Conservation (phyloP, 2,329 filamentous ascomycete genomes). For the Cladosporium sp. region DNA sequence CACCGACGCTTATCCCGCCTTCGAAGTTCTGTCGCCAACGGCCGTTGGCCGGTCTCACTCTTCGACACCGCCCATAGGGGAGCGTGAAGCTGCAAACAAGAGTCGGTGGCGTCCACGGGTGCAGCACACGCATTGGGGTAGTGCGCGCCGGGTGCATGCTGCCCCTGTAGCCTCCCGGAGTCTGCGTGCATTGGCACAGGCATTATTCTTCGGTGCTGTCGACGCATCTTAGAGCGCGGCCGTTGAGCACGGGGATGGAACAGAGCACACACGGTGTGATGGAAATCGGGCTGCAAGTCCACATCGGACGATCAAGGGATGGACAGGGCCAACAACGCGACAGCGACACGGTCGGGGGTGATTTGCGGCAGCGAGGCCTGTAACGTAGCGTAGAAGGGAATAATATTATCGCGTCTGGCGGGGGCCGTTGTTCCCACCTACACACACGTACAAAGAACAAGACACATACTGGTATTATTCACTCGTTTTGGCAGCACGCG, state of each 20-base stretch:
- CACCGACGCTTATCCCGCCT: not conserved
- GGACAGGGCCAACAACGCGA: not conserved
- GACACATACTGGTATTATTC: too few relatives aligned
- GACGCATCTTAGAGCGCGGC: too few relatives aligned
- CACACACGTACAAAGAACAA: not conserved
- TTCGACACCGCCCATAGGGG: not conserved
- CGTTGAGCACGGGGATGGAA: not conserved
- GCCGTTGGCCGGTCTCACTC: slow-evolving; percentile 5
- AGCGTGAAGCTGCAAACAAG: slow-evolving; percentile 15
- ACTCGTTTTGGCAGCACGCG: too few relatives aligned
- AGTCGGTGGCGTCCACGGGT: slow-evolving; percentile 15
- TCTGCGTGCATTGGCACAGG: not conserved
- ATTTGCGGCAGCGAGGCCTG: not conserved
- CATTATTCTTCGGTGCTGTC: not conserved
- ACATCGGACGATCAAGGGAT: slow-evolving; percentile 15
- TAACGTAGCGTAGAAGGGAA: not conserved
- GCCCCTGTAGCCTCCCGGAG: not conserved
- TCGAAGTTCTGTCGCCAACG: not conserved
- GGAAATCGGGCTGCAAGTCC: not conserved
- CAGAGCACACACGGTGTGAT: not conserved
- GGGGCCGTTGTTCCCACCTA: not conserved
- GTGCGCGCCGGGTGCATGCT: not conserved
- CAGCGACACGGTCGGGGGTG: slow-evolving; percentile 3
- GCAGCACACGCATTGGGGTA: not conserved
- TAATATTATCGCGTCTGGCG: not conserved